Conservation (phyloP, 768 basidiomycete genomes). For the Suillus variegatus region DNA sequence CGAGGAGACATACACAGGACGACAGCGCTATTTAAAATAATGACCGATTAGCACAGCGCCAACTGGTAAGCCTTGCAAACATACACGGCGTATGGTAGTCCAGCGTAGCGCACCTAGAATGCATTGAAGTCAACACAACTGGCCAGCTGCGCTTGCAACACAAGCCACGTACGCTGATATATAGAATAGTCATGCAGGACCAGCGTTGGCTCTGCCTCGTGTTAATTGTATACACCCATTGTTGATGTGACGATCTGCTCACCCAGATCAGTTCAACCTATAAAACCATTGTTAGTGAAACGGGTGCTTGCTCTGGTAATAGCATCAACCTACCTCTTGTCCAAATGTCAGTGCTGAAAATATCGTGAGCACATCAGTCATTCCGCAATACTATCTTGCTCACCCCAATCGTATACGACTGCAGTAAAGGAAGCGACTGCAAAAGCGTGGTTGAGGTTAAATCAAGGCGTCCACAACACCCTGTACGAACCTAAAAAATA, state of each 20-base stretch:
- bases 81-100: background rate
- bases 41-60: background rate
- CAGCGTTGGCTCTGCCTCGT: background rate
- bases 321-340: background rate
- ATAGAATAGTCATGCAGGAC: background rate
- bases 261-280: conserved; percentile 1
- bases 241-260: background rate
- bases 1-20: background rate
- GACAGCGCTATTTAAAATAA: background rate
- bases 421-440: background rate
- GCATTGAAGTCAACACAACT: background rate
- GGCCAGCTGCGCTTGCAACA: background rate
- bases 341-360: background rate
- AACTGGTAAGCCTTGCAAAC: background rate
- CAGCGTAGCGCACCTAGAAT: conserved; percentile 3
- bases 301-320: background rate
- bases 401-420: background rate
- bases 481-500: background rate
- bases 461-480: background rate
- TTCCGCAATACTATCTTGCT: background rate
- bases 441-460: background rate
- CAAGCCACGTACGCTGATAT: background rate
- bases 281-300: background rate
- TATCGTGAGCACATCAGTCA: background rate
- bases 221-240: background rate